A percentile compares a stretch with the other conserved stretches of the same genome.
These are phyloP conservation scores for Russula dissimulans DNA, from an alignment of 768 basidiomycete genomes.

Conservation along the genomic window DNA sequence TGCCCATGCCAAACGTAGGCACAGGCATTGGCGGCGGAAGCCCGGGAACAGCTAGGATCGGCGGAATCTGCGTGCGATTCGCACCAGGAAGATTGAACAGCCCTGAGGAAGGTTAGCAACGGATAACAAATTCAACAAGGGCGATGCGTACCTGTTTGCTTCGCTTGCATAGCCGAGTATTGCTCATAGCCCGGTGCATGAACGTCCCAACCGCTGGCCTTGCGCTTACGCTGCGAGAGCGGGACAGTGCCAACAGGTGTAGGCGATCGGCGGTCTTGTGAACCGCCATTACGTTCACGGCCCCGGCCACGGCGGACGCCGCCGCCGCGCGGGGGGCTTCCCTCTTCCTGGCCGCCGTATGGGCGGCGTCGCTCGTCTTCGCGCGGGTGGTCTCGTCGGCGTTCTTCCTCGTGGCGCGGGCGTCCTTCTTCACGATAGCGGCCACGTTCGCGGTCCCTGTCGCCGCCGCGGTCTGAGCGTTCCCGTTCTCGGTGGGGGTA, in stretches of 20 bases:
- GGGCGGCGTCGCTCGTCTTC: constrained; percentile 31
- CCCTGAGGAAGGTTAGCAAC: constrained; percentile 37
- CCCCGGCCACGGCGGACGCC: constrained; percentile 41
- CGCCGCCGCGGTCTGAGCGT: constrained; percentile 34
- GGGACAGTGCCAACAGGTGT: constrained; percentile 81
- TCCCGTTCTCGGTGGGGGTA: constrained; percentile 21
- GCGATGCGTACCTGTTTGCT: constrained; percentile 70
- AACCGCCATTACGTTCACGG: constrained; percentile 46
- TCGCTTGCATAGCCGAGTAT: constrained; percentile 93
- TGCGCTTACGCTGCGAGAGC: constrained; percentile 77
- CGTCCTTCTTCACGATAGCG: constrained; percentile 27
- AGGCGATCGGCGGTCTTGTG: constrained; percentile 76
- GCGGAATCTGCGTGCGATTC: constrained; percentile 80
- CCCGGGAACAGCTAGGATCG: constrained; percentile 73
- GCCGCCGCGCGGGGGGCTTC: constrained; percentile 5
- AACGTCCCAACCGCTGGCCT: constrained; percentile 93
- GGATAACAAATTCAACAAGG: background rate
- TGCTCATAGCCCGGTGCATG: constrained; percentile 94
- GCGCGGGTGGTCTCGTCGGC: constrained; percentile 26
- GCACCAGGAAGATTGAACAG: constrained; percentile 95
- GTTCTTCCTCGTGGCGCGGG: constrained; percentile 34
- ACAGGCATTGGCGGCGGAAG: constrained; percentile 78
- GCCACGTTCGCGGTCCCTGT: constrained; percentile 41
- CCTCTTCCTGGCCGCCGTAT: constrained; percentile 24
- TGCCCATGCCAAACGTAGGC: constrained; percentile 78